Conservation (phyloP, 2,329 filamentous ascomycete species). For the Zymoseptoria crescenta region DNA sequence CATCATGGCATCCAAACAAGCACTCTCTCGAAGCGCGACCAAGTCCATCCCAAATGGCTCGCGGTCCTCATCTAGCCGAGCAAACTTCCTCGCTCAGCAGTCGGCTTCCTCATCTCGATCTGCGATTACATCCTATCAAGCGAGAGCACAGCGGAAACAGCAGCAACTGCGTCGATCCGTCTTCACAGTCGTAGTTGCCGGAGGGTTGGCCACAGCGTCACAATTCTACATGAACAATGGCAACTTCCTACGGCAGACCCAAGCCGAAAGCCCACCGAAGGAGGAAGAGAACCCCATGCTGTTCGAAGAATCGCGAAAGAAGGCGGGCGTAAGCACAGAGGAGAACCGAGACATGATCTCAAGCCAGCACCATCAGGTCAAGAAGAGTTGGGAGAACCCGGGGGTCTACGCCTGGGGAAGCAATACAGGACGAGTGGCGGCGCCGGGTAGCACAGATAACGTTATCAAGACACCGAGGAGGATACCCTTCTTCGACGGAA, state of each 20-base stretch:
- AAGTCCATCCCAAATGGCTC: slow-evolving; percentile 11
- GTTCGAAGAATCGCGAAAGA: slow-evolving; percentile 59
- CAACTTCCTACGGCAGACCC: slow-evolving; percentile 33
- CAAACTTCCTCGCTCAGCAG: slow-evolving; percentile 20
- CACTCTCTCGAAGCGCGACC: slow-evolving; percentile 12
- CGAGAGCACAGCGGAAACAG: slow-evolving; percentile 37
- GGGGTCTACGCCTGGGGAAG: slow-evolving; percentile 93
- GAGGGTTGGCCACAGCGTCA: slow-evolving; percentile 37
- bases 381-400: slow-evolving; percentile 70
- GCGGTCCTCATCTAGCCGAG: slow-evolving; percentile 16
- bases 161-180: slow-evolving; percentile 40
- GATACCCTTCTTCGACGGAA: slow-evolving; percentile 74
- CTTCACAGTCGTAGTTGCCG: slow-evolving; percentile 35
- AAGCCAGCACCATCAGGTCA: slow-evolving; percentile 81
- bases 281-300: slow-evolving; percentile 47
- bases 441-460: slow-evolving; percentile 68
- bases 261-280: slow-evolving; percentile 42
- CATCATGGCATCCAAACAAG: slow-evolving; percentile 16
- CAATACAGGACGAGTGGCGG: slow-evolving; percentile 76
- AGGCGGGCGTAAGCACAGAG: slow-evolving; percentile 51
- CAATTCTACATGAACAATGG: slow-evolving; percentile 37
- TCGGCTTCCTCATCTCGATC: slow-evolving; percentile 11
- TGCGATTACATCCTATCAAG: slow-evolving; percentile 24
- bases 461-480: slow-evolving; percentile 73
- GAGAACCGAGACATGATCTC: slow-evolving; percentile 69